A percentile compares a stretch with the other conserved stretches of the same genome.
Conservation (phyloP, 768 basidiomycete species). For the Coprinellus aureogranulatus region DNA sequence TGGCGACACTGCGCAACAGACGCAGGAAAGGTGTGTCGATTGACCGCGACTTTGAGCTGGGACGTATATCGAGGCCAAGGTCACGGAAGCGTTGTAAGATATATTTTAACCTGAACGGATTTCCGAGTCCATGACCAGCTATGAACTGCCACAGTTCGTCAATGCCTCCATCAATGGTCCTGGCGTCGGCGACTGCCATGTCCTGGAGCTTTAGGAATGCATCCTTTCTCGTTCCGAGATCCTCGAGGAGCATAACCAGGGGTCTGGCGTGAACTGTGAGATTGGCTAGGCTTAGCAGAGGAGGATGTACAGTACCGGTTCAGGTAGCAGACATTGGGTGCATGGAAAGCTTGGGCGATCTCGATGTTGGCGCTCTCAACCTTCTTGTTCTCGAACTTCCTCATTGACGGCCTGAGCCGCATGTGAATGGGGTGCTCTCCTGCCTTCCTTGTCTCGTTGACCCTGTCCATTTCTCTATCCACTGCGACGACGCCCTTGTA, state of each 20-base stretch:
- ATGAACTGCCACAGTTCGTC: slow-evolving; percentile 48
- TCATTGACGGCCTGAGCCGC: slow-evolving; percentile 71
- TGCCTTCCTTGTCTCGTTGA: slow-evolving; percentile 16
- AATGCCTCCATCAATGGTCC: slow-evolving; percentile 59
- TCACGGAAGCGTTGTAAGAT: slow-evolving; percentile 50
- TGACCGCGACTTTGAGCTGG: slow-evolving; percentile 34
- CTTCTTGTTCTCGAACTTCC: slow-evolving; percentile 61
- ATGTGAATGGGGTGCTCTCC: slow-evolving; percentile 50
- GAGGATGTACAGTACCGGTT: slow-evolving; percentile 52
- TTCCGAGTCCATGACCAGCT: slow-evolving; percentile 42
- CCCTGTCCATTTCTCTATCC: slow-evolving; percentile 50
- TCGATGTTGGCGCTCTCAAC: slow-evolving; percentile 61
- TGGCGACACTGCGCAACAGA: slow-evolving; percentile 57
- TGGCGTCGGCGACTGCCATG: slow-evolving; percentile 50
- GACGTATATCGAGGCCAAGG: slow-evolving; percentile 42
- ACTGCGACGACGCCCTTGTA: slow-evolving; percentile 80
- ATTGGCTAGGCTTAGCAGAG: not conserved
- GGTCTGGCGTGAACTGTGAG: slow-evolving; percentile 40
- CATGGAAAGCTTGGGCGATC: slow-evolving; percentile 62
- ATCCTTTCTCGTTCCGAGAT: slow-evolving; percentile 58
- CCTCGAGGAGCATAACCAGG: slow-evolving; percentile 76
- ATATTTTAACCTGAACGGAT: slow-evolving; percentile 46
- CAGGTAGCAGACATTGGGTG: slow-evolving; percentile 62
- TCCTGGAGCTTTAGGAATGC: slow-evolving; percentile 65
- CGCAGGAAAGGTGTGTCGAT: slow-evolving; percentile 58